These are phyloP conservation scores for Seminavis robusta DNA, from an alignment of 108 stramenopile genomes.

Conservation along the genomic window DNA sequence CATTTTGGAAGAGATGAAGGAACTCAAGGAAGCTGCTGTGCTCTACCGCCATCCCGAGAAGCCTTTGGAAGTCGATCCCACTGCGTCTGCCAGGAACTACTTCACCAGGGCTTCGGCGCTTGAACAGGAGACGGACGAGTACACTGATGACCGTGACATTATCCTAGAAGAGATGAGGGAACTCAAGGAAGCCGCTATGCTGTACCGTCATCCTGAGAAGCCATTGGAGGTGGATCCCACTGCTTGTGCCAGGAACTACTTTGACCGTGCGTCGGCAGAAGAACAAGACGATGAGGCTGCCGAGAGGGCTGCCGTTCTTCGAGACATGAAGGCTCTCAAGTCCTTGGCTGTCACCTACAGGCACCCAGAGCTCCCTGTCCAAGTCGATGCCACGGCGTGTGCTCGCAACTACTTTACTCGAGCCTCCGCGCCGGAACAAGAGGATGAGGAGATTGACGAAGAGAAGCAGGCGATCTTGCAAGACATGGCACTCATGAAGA, in stretches of 20 bases:
- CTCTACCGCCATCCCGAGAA: slow-evolving; percentile 48
- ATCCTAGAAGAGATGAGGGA: slow-evolving; percentile 29
- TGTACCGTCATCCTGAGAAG: slow-evolving; percentile 39
- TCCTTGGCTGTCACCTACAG: slow-evolving; percentile 46
- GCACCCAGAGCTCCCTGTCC: slow-evolving; percentile 57
- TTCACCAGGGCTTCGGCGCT: slow-evolving; percentile 48
- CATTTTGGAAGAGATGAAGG: slow-evolving; percentile 28
- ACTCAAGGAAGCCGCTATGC: slow-evolving; percentile 33
- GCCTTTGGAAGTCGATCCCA: slow-evolving; percentile 18
- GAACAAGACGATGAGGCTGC: slow-evolving; percentile 35
- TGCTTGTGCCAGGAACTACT: slow-evolving; percentile 49
- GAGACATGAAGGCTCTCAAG: slow-evolving; percentile 47
- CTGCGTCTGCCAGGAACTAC: slow-evolving; percentile 50
- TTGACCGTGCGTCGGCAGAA: slow-evolving; percentile 34
- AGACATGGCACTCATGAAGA: slow-evolving; percentile 45
- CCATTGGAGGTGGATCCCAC: slow-evolving; percentile 22
- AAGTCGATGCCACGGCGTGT: slow-evolving; percentile 4
- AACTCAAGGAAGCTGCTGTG: slow-evolving; percentile 45
- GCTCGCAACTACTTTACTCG: slow-evolving; percentile 40
- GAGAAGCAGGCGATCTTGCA: slow-evolving; percentile 52
- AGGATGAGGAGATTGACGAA: slow-evolving; percentile 35
- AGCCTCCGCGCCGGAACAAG: slow-evolving; percentile 38
- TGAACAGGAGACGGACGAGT: slow-evolving; percentile 27
- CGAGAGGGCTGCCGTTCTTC: slow-evolving; percentile 51
- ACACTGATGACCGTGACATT: slow-evolving; percentile 29